Percentiles rank a stretch among this genome's conserved stretches.
Conservation (phyloP, 208 protist species). For the Naegleria gruberi region DNA sequence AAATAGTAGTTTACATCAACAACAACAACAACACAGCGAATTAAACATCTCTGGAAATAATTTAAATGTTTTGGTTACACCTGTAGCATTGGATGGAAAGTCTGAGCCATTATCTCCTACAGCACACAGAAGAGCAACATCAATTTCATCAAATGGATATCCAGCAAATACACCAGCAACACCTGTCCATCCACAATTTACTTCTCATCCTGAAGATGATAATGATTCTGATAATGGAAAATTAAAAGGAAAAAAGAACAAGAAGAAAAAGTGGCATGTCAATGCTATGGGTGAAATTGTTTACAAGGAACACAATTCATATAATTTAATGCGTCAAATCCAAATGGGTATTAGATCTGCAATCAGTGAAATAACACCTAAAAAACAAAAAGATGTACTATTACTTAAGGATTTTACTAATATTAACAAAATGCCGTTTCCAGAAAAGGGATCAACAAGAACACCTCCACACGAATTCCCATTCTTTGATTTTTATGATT, state of each 20-base stretch:
- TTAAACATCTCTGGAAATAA: too few species aligned
- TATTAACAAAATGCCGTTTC: constrained; percentile 11
- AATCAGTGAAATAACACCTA: neutral
- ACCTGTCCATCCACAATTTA: neutral
- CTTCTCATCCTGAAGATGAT: neutral
- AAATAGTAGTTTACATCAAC: too few species aligned
- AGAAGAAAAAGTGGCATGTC: constrained; percentile 19
- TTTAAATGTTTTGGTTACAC: too few species aligned
- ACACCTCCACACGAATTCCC: constrained; percentile 1
- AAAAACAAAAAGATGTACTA: neutral
- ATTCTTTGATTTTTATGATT: constrained; percentile 26
- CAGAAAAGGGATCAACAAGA: neutral
- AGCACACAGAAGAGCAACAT: neutral
- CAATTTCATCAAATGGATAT: neutral
- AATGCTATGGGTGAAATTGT: constrained; percentile 20
- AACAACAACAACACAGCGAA: too few species aligned
- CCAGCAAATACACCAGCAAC: neutral
- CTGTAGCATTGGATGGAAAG: too few species aligned
- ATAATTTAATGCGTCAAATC: constrained; percentile 17
- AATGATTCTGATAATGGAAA: neutral
- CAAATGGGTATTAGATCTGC: constrained; percentile 17
- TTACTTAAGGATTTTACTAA: neutral
- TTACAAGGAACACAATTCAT: constrained; percentile 22
- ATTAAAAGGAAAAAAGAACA: neutral
- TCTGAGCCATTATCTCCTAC: too few species aligned